Conservation (phyloP, 208 protist species). For the Trypanosoma boissoni region DNA sequence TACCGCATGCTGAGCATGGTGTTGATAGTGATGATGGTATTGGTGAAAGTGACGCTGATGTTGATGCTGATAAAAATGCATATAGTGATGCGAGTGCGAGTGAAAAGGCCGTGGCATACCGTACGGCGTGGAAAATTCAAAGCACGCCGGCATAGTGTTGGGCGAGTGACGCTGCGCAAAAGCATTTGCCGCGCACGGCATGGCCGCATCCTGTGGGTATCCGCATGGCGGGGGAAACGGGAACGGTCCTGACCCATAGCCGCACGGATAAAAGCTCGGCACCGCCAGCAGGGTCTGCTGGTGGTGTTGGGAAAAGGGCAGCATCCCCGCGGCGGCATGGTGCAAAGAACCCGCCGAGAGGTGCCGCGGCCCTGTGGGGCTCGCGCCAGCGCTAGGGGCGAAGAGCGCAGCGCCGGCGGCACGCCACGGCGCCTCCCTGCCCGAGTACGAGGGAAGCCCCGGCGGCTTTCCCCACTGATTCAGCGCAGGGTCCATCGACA, state of each 20-base stretch:
- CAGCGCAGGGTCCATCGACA: too few species aligned
- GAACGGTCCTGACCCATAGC: background rate
- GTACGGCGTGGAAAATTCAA: background rate
- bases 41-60: slow-evolving; percentile 19
- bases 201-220: background rate
- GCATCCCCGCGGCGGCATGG: too few species aligned
- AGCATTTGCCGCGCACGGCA: too few species aligned
- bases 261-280: background rate
- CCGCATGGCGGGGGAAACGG: background rate
- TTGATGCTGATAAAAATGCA: slow-evolving; percentile 5
- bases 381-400: too few species aligned
- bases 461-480: too few species aligned
- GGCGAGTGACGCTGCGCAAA: background rate
- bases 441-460: too few species aligned
- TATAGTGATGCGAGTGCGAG: slow-evolving; percentile 4
- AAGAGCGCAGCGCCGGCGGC: too few species aligned
- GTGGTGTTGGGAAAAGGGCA: background rate
- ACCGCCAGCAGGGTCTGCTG: background rate
- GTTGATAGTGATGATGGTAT: slow-evolving; percentile 24
- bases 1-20: slow-evolving; percentile 13
- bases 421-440: too few species aligned
- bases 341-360: too few species aligned
- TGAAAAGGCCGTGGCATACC: background rate
- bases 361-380: too few species aligned
- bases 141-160: background rate